Evolutionary conservation across 1,139 yeast species (phyloP).

Genomic region (Suhomyces wounanorum): DNA sequence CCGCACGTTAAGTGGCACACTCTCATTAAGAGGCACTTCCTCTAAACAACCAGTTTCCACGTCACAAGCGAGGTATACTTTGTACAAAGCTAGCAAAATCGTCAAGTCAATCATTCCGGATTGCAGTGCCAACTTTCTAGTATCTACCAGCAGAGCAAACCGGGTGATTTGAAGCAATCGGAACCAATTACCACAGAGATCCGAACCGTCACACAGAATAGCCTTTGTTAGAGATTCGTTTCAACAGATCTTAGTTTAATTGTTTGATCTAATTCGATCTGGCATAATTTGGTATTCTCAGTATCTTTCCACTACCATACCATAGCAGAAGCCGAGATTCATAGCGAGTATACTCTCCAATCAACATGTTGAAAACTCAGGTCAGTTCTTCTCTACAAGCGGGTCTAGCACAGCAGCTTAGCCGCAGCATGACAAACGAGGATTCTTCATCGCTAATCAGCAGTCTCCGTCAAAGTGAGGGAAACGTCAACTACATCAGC

Average conservation of each 20-base stretch:
- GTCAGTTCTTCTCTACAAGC: constrained; percentile 15
- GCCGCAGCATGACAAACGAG: constrained; percentile 13
- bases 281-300: too few relatives aligned
- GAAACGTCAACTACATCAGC: constrained; percentile 56
- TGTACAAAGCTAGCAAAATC: neutral
- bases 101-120: neutral
- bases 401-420: constrained; percentile 15
- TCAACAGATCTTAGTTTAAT: too few relatives aligned
- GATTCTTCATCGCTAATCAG: constrained; percentile 11
- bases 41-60: constrained; percentile 1
- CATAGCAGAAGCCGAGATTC: neutral
- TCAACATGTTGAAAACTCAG: constrained; percentile 19
- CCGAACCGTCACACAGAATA: neutral
- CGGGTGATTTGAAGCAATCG: too few relatives aligned
- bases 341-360: neutral
- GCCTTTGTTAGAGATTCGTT: neutral
- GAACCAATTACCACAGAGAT: neutral
- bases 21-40: neutral
- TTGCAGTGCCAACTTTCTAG: neutral
- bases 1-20: constrained; percentile 2
- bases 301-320: neutral
- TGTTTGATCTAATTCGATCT: neutral
- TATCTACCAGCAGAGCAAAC: too few relatives aligned
- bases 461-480: constrained; percentile 14
- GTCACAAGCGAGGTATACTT: neutral